Percentiles rank a stretch among this genome's conserved stretches.
Evolutionary conservation across 331 rosid genomes (phyloP).

Genomic region (Spiraea crenata): DNA sequence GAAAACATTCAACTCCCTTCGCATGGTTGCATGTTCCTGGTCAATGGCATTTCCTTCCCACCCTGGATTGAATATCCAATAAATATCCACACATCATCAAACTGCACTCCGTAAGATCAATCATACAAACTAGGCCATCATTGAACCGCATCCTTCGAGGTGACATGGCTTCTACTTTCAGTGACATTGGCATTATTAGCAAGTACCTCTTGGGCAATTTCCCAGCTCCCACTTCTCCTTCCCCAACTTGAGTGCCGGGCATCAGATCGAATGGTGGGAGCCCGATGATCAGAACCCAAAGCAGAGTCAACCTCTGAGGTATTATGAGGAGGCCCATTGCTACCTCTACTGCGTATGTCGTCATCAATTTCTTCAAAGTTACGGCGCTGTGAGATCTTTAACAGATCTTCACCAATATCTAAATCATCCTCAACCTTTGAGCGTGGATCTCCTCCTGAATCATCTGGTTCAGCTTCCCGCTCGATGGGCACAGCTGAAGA

Average conservation of each 20-base stretch:
- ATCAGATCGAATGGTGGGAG: constrained; percentile 61
- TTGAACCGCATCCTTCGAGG: constrained; percentile 52
- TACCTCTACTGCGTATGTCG: constrained; percentile 69
- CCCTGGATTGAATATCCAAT: constrained; percentile 22
- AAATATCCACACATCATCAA: constrained; percentile 22
- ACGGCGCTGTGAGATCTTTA: constrained; percentile 93
- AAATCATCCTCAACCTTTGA: constrained; percentile 84
- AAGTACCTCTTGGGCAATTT: constrained; percentile 62
- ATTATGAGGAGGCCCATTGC: constrained; percentile 55
- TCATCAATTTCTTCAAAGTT: constrained; percentile 70
- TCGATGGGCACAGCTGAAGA: constrained; percentile 40
- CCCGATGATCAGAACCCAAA: constrained; percentile 68
- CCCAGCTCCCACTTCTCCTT: constrained; percentile 87
- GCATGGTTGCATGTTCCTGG: constrained; percentile 19
- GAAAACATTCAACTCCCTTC: constrained; percentile 20
- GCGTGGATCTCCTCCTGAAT: constrained; percentile 58
- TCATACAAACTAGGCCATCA: constrained; percentile 39
- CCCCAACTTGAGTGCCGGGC: constrained; percentile 85
- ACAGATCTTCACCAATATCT: constrained; percentile 81
- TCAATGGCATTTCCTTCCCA: constrained; percentile 15
- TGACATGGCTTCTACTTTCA: constrained; percentile 63
- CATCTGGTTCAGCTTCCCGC: constrained; percentile 50
- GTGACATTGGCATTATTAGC: constrained; percentile 56
- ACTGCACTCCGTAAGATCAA: constrained; percentile 14
- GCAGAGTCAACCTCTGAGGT: constrained; percentile 57